Conservation (phyloP, 1,139 yeast species). For the Waltiozyma sp. region DNA sequence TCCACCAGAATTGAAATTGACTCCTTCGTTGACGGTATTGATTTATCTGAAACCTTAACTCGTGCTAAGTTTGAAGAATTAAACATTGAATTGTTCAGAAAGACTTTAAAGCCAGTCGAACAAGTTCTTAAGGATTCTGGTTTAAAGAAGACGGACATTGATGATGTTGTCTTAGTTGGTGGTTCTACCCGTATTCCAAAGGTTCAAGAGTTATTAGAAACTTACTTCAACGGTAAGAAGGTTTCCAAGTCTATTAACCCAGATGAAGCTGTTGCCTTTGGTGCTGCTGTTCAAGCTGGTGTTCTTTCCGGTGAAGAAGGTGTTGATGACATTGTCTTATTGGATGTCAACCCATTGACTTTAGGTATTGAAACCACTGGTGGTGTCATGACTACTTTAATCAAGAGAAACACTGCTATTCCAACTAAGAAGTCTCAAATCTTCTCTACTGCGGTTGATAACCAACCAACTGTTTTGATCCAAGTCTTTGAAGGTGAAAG, state of each 20-base stretch:
- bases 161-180: conserved; percentile 85
- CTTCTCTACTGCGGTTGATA: conserved; percentile 87
- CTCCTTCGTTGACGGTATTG: conserved; percentile 91
- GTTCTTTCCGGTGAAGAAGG: conserved; percentile 75
- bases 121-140: conserved; percentile 79
- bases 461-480: conserved; percentile 88
- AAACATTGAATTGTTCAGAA: conserved; percentile 76
- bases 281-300: conserved; percentile 83
- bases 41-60: conserved; percentile 72
- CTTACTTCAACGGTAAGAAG: conserved; percentile 83
- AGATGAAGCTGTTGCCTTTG: conserved; percentile 71
- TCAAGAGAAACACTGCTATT: conserved; percentile 84
- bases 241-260: conserved; percentile 82
- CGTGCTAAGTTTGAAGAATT: conserved; percentile 91
- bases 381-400: conserved; percentile 88
- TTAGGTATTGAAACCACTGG: conserved; percentile 94
- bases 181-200: conserved; percentile 95
- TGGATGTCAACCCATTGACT: conserved; percentile 85
- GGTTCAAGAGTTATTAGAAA: conserved; percentile 77
- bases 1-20: conserved; percentile 86
- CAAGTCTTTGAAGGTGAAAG: conserved; percentile 95
- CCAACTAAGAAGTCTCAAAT: conserved; percentile 90
- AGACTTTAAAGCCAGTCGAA: conserved; percentile 79
- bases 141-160: conserved; percentile 67
- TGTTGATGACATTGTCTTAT: conserved; percentile 75